Base-by-base conservation (phyloP, 352 stramenopile genomes). In the Phytophthora hibernalis region DNA sequence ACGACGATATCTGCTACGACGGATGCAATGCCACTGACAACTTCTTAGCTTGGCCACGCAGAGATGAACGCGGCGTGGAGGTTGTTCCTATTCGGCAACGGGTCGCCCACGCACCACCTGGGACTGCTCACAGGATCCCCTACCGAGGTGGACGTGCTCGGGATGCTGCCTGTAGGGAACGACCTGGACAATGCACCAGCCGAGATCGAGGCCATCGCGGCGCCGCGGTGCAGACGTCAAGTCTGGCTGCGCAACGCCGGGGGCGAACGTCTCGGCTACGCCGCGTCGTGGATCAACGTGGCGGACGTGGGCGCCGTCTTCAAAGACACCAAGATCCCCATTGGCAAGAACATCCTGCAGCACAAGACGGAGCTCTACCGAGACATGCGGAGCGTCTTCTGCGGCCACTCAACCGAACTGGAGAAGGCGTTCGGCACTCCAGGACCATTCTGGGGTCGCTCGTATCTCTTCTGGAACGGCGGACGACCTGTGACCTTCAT, bases 361-460 rank as follows among this genome's bases (percentile, higher is more conserved):
- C 85, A 93, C 69, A 88, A 88, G 70, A 93, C 83, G 1, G 88
- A 96, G 70, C 79, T 96, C 31, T 96, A 91, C 52, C 88, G 88
- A 6, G 88, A 96, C 57, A 94, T 96, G 80, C 89, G 89, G 61
- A 86, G 71, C 56, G 83, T 96, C 30, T 93, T 89, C 65, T 89
- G 82, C 48, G 88, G 88, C 13, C 53, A 73, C 21, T 91, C 79
- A 24, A 7, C 24, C 10, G 75, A 80, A 37, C 63, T 96, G 15
- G 86, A 90, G 59, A 58, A 70, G 28, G 81, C 80, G 15, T 96
- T 96, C 42, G 84, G 81, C 4, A 63, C 78, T n/a, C 5, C 66
- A 0, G 88, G 88, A 0, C 86, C 86, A 8, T 94, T 95, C 68
- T 96, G 86, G 86, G 88, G 88, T 13, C 85, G 88, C 40, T 92